phyloP scores from a whole-genome alignment of 306 rosid species.

The Cajanus cajan region DNA sequence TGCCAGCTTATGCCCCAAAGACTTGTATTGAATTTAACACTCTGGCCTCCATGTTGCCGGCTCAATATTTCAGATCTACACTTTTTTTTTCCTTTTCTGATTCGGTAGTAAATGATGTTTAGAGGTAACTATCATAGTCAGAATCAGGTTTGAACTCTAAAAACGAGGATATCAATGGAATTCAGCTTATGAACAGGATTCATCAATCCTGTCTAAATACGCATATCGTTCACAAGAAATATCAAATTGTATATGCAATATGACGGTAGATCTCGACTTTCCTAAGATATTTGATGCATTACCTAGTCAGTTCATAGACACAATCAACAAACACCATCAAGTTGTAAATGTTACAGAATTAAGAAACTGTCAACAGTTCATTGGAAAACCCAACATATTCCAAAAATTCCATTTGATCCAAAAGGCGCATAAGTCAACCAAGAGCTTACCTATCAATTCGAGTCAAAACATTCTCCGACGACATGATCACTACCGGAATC shows the following conservation, averaged over 20 bases:
- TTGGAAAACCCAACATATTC: background rate
- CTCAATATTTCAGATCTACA: background rate
- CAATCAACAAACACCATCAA: constrained; percentile 1
- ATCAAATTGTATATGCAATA: background rate
- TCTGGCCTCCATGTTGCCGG: background rate
- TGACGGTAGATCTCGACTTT: background rate
- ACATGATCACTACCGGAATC: constrained; percentile 95
- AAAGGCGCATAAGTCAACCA: background rate
- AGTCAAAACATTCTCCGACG: constrained; percentile 84
- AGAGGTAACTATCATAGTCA: background rate
- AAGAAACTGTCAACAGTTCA: background rate
- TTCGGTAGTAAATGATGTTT: background rate
- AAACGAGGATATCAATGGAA: background rate
- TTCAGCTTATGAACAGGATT: background rate
- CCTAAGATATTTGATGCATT: background rate
- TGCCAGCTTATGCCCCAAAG: background rate
- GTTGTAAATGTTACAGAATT: background rate
- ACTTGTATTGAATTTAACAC: background rate
- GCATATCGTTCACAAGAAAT: background rate
- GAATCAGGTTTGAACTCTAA: background rate
- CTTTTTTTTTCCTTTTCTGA: background rate
- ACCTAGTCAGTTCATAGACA: background rate
- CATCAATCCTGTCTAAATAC: background rate
- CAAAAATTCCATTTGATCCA: background rate
- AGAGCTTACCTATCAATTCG: constrained; percentile 81